These are phyloP conservation scores for Potentilla sterilis DNA, from an alignment of 306 rosid genomes.

Conservation along the genomic window DNA sequence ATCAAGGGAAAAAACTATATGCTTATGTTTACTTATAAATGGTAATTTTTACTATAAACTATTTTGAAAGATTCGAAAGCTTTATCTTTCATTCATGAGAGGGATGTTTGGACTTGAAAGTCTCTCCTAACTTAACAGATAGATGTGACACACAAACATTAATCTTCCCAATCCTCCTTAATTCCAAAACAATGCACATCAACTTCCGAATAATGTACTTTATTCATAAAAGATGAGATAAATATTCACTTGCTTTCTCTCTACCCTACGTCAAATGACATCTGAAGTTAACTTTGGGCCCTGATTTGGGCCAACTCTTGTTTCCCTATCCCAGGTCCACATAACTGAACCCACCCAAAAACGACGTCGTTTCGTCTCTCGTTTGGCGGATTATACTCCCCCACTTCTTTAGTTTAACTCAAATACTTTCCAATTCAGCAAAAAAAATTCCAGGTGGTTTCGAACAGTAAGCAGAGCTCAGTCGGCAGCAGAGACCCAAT, in stretches of 20 bases:
- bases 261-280: neutral
- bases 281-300: neutral
- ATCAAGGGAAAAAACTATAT: no score
- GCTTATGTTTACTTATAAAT: no score
- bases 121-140: neutral
- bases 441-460: conserved; percentile 1
- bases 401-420: neutral
- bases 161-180: neutral
- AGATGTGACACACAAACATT: neutral
- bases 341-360: neutral
- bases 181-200: neutral
- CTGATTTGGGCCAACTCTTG: neutral
- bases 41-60: no score
- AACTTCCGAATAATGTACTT: neutral
- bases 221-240: neutral
- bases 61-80: no score
- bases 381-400: neutral
- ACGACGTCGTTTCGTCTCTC: neutral
- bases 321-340: neutral
- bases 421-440: neutral
- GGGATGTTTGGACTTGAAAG: neutral
- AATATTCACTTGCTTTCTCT: neutral
- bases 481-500: neutral
- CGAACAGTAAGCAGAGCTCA: conserved; percentile 12
- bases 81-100: neutral